Percentiles rank a stretch among this genome's conserved stretches.
phyloP scores from a whole-genome alignment of 371 early-diverging fungal genomes.

The Syncephalis fuscata region DNA sequence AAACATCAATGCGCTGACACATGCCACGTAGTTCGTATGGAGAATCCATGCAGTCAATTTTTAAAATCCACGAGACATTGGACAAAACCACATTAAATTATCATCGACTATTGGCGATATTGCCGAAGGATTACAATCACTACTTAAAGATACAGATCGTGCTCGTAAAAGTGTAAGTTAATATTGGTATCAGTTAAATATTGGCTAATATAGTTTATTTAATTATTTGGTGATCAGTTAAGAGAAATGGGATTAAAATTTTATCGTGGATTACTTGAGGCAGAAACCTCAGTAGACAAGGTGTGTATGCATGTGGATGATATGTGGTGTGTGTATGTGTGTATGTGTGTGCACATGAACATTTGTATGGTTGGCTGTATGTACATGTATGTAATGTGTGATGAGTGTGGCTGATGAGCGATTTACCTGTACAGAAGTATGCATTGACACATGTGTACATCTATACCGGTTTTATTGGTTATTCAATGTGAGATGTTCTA shows the following conservation, averaged over 20 bases:
- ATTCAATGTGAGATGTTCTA: no score
- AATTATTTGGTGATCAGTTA: background rate
- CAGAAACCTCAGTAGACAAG: background rate
- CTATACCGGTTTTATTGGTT: no score
- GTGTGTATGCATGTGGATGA: background rate
- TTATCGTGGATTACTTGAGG: background rate
- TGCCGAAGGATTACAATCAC: conserved; percentile 42
- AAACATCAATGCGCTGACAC: background rate
- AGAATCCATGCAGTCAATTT: conserved; percentile 26
- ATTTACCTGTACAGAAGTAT: no score
- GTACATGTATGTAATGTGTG: no score
- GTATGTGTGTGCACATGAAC: no score
- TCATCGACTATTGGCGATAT: conserved; percentile 33
- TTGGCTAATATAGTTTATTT: no score
- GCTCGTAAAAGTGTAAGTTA: conserved; percentile 47
- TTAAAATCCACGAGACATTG: conserved; percentile 58
- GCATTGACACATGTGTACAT: no score
- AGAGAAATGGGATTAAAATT: background rate
- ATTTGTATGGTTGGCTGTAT: no score
- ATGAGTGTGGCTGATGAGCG: no score
- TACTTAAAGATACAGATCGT: conserved; percentile 61
- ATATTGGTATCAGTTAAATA: no score
- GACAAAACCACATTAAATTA: conserved; percentile 42
- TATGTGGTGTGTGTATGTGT: no score
- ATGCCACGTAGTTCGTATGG: conserved; percentile 25